Evolutionary conservation across 2,329 filamentous ascomycete genomes (phyloP).

Genomic region (Niveomyces coronatus): DNA sequence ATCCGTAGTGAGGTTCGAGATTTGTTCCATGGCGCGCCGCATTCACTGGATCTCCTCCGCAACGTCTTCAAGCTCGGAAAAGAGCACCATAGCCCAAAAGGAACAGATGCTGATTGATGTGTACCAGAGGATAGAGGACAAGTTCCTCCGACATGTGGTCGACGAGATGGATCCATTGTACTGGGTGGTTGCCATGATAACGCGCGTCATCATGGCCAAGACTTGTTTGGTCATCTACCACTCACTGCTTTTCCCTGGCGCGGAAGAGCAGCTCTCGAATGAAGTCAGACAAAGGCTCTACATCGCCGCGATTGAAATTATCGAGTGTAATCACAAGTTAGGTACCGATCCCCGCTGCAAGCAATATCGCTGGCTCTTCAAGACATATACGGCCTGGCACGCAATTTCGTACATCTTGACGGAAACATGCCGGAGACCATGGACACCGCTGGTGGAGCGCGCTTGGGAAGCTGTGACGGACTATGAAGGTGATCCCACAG

Average conservation of each 20-base stretch:
- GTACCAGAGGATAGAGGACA: conserved; percentile 42
- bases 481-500: conserved; percentile 28
- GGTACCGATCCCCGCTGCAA: conserved; percentile 44
- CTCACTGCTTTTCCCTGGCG: conserved; percentile 53
- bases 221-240: conserved; percentile 71
- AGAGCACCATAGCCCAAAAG: conserved; percentile 23
- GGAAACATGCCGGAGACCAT: conserved; percentile 35
- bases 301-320: conserved; percentile 60
- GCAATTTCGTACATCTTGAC: conserved; percentile 39
- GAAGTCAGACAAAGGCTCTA: conserved; percentile 61
- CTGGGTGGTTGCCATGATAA: conserved; percentile 59
- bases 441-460: conserved; percentile 39
- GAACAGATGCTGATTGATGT: conserved; percentile 40
- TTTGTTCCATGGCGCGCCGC: conserved; percentile 30
- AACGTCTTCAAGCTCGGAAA: conserved; percentile 19
- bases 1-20: conserved; percentile 40
- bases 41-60: conserved; percentile 25
- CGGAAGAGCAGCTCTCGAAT: conserved; percentile 44
- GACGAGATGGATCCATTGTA: conserved; percentile 43
- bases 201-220: conserved; percentile 64
- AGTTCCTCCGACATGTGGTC: conserved; percentile 42
- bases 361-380: conserved; percentile 39
- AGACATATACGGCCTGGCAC: conserved; percentile 42
- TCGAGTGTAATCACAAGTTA: conserved; percentile 57
- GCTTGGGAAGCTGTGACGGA: conserved; percentile 37